Evolutionary conservation across 352 stramenopile genomes (phyloP), one percentile per base, ranked within the genome.

Genomic region (Globisporangium paroecandrum): DNA sequence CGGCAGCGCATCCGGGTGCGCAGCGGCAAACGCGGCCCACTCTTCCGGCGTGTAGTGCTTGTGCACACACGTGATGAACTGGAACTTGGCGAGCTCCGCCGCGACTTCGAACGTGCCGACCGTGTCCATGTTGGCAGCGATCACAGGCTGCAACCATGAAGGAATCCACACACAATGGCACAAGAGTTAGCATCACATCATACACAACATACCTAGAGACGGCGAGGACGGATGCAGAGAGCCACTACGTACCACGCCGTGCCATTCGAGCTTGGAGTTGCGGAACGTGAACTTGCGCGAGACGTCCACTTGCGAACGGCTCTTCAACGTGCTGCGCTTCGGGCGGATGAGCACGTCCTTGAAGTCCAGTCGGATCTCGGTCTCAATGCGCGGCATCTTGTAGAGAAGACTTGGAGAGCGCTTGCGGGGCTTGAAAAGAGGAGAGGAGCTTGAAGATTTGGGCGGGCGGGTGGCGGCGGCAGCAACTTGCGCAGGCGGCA

Each of bases 321-420:
- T 95, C 75, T 95, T 96, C 53, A 98, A 78, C 51, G 89, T 98
- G 64, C 81, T 94, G 47, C 92, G 89, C 84, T 98, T 98, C 58
- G 92, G 92, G n/a, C 91, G 87, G 76, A 98, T 98, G 20, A 98
- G 83, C 64, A 98, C 92, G 70, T 98, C 92, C 77, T 97, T 97
- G 74, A 97, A 98, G 76, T 98, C 92, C 54, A 98, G 79, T 51
- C 94, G 94, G 55, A 97, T 69, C 58, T 97, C 92, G 4, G 82
- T 89, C 77, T 98, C 92, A 65, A 98, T 90, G 62, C 91, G 86
- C 70, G 90, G 83, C 89, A 97, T 97, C 58, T 49, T 69, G 56
- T 18, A 46, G 38, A 46, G 36, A 29, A 22, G 38, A 59, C 38
- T 47, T 47, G 38, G 25, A 18, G 60, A 58, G 46, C 4, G 59